A percentile compares a stretch with the other conserved stretches of the same genome.
Evolutionary conservation across 2,329 filamentous ascomycete species (phyloP).

Genomic region (Byssochlamys sp.): DNA sequence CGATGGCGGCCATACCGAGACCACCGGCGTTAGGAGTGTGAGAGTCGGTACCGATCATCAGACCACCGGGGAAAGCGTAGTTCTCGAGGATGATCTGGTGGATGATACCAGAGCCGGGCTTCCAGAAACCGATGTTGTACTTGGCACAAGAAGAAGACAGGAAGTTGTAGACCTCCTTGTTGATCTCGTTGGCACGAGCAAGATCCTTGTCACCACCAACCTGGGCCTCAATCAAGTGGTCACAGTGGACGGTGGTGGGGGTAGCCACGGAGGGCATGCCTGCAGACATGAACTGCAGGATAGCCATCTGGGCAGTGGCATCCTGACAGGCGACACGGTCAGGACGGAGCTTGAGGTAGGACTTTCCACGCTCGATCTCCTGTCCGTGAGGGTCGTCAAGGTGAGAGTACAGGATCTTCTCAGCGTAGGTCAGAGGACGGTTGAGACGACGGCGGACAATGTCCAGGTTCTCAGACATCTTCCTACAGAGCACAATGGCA

Average conservation of each 20-base stretch:
- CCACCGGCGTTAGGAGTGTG: constrained; percentile 96
- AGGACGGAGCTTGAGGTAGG: constrained; percentile 91
- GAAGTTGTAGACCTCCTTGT: constrained; percentile 99
- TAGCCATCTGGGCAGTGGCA: constrained; percentile 98
- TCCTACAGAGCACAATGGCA: constrained; percentile 46
- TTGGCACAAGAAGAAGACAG: constrained; percentile 86
- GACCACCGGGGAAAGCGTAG: constrained; percentile 96
- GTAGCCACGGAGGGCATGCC: constrained; percentile 93
- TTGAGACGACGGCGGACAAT: constrained; percentile 84
- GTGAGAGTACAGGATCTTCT: constrained; percentile 99
- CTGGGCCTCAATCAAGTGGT: constrained; percentile 98
- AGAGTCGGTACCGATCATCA: constrained; percentile 94
- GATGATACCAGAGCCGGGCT: constrained; percentile 95
- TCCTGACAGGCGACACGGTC: constrained; percentile 99
- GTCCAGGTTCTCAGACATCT: constrained; percentile 94
- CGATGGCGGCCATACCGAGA: constrained; percentile 87
- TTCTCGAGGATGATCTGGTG: constrained; percentile 98
- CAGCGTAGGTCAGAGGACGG: constrained; percentile 84
- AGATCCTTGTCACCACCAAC: constrained; percentile 88
- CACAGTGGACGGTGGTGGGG: constrained; percentile 92
- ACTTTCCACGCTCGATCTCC: constrained; percentile 89
- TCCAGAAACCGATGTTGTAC: constrained; percentile 99
- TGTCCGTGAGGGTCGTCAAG: constrained; percentile 92
- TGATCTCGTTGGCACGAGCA: constrained; percentile 78
- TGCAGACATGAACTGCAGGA: constrained; percentile 98